Percentiles rank a stretch among this genome's conserved stretches.
Evolutionary conservation across 495 filamentous ascomycete genomes (phyloP).

Genomic region (Xylaria nigripes): DNA sequence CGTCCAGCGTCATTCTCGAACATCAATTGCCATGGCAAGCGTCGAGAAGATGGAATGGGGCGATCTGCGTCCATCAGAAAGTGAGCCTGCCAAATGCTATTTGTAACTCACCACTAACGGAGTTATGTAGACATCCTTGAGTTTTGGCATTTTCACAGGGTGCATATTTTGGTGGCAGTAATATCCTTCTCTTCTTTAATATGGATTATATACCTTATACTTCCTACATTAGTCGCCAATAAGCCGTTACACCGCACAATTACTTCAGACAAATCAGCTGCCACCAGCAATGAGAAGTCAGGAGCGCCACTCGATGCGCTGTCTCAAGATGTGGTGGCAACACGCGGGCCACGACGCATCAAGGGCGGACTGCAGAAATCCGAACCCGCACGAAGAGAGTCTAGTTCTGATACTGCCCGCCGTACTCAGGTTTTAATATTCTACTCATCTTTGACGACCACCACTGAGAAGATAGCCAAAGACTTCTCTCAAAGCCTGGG

Average conservation of each 20-base stretch:
- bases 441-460: conserved; percentile 76
- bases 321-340: conserved; percentile 10
- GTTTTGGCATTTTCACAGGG: conserved; percentile 48
- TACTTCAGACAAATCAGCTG: background rate
- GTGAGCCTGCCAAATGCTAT: background rate
- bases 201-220: conserved; percentile 1
- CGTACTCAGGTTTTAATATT: conserved; percentile 73
- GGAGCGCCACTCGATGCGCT: background rate
- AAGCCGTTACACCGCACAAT: background rate
- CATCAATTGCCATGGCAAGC: background rate
- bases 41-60: background rate
- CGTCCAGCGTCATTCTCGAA: background rate
- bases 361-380: conserved; percentile 37
- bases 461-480: conserved; percentile 61
- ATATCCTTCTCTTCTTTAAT: conserved; percentile 4
- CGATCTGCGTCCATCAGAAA: background rate
- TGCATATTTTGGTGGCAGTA: conserved; percentile 41
- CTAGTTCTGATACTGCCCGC: conserved; percentile 13
- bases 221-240: background rate
- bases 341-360: conserved; percentile 39
- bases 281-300: conserved; percentile 8
- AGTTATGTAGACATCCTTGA: conserved; percentile 38
- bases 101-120: background rate
- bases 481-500: conserved; percentile 47
- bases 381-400: conserved; percentile 13